Conservation (phyloP, 2,329 filamentous ascomycete species). For the Fusarium globosum region DNA sequence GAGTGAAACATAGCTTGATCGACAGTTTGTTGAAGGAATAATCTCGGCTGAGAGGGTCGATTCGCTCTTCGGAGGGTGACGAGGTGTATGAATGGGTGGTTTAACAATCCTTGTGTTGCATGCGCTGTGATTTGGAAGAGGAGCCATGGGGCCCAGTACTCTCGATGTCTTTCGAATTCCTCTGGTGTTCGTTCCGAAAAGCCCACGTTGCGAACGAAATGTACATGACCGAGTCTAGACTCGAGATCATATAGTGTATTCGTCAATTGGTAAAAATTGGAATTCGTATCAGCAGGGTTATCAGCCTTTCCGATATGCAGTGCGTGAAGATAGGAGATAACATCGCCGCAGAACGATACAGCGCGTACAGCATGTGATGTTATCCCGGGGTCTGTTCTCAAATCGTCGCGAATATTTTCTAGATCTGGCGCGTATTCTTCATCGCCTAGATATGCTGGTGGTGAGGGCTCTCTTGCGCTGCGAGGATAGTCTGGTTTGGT, state of each 20-base stretch:
- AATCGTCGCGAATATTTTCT: constrained; percentile 27
- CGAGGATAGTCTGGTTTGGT: constrained; percentile 20
- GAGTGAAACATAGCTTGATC: constrained; percentile 42
- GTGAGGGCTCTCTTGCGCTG: constrained; percentile 28
- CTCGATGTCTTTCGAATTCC: constrained; percentile 28
- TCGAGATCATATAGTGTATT: constrained; percentile 37
- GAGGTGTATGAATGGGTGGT: constrained; percentile 40
- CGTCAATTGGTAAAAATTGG: constrained; percentile 34
- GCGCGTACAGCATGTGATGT: constrained; percentile 29
- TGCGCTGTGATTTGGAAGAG: constrained; percentile 35
- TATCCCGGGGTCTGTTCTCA: constrained; percentile 25
- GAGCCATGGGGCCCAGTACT: constrained; percentile 40
- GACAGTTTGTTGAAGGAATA: constrained; percentile 36
- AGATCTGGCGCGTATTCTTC: constrained; percentile 35
- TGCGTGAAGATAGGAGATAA: constrained; percentile 30
- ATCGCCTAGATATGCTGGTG: constrained; percentile 4
- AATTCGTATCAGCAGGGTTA: constrained; percentile 31
- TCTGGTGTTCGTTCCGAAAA: constrained; percentile 32
- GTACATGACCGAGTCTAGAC: constrained; percentile 17
- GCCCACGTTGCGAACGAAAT: constrained; percentile 39
- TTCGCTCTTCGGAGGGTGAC: constrained; percentile 20
- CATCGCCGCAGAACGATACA: constrained; percentile 32
- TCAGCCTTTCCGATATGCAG: constrained; percentile 32
- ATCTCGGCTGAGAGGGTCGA: constrained; percentile 25
- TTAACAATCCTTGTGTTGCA: constrained; percentile 29